phyloP scores from a whole-genome alignment of 176 grass and related monocot species.

The Musa beccarii region DNA sequence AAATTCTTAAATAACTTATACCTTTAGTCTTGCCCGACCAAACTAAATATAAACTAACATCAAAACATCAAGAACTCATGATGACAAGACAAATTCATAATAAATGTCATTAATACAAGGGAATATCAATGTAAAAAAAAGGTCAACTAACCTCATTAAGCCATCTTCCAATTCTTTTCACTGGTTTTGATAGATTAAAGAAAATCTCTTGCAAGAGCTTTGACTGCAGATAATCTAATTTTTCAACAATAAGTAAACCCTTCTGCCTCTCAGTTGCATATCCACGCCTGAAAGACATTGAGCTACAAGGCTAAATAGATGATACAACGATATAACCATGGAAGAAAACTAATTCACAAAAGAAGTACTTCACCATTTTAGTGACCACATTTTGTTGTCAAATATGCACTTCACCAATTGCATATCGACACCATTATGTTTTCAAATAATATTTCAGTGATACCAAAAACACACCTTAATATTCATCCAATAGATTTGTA shows the following conservation, averaged over 20 bases:
- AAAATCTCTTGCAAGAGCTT: slow-evolving; percentile 75
- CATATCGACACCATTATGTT: neutral
- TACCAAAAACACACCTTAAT: neutral
- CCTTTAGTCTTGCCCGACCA: too few species aligned
- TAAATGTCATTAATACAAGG: neutral
- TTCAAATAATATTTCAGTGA: neutral
- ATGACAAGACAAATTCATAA: neutral
- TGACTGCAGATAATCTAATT: slow-evolving; percentile 84
- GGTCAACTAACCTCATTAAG: slow-evolving; percentile 57
- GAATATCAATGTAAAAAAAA: neutral
- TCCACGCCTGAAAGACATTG: slow-evolving; percentile 51
- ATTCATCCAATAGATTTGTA: neutral
- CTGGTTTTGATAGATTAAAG: slow-evolving; percentile 63
- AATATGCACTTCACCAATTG: neutral
- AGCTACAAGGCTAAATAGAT: neutral
- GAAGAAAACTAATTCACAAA: neutral
- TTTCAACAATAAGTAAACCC: slow-evolving; percentile 69
- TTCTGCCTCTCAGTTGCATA: slow-evolving; percentile 81
- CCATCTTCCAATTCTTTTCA: slow-evolving; percentile 57
- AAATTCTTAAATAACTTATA: too few species aligned
- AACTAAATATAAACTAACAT: neutral
- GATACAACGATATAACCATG: neutral
- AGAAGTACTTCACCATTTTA: neutral
- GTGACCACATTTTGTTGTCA: neutral
- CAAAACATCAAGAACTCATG: neutral